Base-by-base conservation (phyloP, 345 rosid genomes). In the Murraya paniculata region DNA sequence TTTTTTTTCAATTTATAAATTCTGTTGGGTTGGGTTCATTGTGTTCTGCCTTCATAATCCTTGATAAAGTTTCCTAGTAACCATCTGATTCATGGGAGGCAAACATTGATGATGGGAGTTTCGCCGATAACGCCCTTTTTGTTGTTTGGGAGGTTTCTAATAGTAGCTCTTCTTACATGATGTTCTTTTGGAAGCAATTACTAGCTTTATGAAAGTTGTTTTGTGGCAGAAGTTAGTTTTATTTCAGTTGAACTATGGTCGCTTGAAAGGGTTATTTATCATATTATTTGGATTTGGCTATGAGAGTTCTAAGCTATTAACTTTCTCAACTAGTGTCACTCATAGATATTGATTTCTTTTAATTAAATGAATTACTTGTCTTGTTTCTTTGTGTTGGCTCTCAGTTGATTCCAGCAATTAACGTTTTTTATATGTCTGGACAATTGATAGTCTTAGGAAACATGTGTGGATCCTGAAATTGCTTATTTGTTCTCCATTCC, bases 61-160 rank as follows among this genome's bases (percentile, higher is more conserved):
- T 89, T 71, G 87, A 76, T 84, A 73, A 81, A 76, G 45, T 79
- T 70, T 70, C 13, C 57, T 72, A 55, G 70, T 80, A 72, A 74
- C 83, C 79, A 58, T 83, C 84, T 83, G 90, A 87, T 86, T 87
- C 92, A 80, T 80, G 80, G 83, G 80, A 82, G 87, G 87, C 86
- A 76, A 38, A 80, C 62, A 80, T 73, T 25, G 76, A 82, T 5
- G 4, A 53, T 78, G 85, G 84, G 78, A 75, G 81, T 84, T 75
- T 82, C 64, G 80, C 84, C 80, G 87, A 84, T 81, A 64, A 80
- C 76, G 72, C 89, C 87, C 77, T 39, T 77, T 79, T 58, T 33
- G 55, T 38, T 78, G 61, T 28, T n/a, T 24, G 38, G 80, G 57
- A 82, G 90, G 84, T 82, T 81, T 82, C 30, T 76, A 76, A 27